Conservation (phyloP, 345 rosid species). For the Euphorbia pulcherrima region DNA sequence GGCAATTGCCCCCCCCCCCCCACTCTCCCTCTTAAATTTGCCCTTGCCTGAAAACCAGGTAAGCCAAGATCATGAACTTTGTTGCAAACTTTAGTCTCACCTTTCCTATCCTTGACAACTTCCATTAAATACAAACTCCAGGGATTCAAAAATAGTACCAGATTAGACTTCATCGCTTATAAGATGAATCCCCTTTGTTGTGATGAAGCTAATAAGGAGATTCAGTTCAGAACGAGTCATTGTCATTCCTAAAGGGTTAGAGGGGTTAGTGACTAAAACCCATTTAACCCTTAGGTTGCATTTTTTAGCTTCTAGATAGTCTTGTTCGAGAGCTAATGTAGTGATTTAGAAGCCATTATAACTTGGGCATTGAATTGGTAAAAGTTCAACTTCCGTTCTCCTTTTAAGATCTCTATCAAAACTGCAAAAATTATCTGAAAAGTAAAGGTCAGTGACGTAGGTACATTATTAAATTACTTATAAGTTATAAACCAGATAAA, state of each 20-base stretch:
- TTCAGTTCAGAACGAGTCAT: constrained; percentile 51
- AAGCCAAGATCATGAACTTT: constrained; percentile 76
- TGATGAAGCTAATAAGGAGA: constrained; percentile 59
- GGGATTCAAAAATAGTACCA: constrained; percentile 69
- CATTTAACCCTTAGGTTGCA: constrained; percentile 68
- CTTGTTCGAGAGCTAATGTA: constrained; percentile 49
- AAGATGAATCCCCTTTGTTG: constrained; percentile 55
- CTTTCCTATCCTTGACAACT: constrained; percentile 48
- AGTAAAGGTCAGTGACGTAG: constrained; percentile 15
- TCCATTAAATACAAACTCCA: constrained; percentile 60
- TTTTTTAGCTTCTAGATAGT: constrained; percentile 57
- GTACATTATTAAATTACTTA: too few relatives aligned
- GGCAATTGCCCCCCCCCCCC: too few relatives aligned
- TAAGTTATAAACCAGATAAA: too few relatives aligned
- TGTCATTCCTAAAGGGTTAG: constrained; percentile 75
- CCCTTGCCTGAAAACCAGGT: constrained; percentile 84
- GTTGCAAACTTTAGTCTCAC: constrained; percentile 43
- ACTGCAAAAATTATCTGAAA: constrained; percentile 32
- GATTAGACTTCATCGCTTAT: constrained; percentile 78
- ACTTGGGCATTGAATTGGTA: constrained; percentile 49
- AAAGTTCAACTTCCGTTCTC: constrained; percentile 50
- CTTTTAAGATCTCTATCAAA: constrained; percentile 59
- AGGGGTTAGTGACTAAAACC: constrained; percentile 71
- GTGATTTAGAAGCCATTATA: constrained; percentile 49
- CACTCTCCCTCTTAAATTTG: too few relatives aligned